Evolutionary conservation across 2,329 filamentous ascomycete genomes (phyloP).

Genomic region (Fusarium sambucinum): DNA sequence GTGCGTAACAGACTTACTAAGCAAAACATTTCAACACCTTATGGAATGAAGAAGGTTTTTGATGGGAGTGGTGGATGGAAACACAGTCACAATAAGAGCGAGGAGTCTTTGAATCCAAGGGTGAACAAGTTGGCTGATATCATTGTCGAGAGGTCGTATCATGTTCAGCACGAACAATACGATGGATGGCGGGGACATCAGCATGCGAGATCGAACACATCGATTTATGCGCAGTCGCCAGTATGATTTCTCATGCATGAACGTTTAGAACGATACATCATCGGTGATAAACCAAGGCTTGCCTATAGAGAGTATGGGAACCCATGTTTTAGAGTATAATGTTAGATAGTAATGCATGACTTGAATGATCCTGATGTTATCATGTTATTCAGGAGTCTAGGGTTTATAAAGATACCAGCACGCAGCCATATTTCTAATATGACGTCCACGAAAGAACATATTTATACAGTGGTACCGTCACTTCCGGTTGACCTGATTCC

Average conservation of each 20-base stretch:
- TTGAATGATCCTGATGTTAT: background rate
- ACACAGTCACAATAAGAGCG: constrained; percentile 2
- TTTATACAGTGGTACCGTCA: too few relatives aligned
- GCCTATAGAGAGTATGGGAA: background rate
- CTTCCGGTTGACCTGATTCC: too few relatives aligned
- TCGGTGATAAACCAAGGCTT: background rate
- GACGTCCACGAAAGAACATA: too few relatives aligned
- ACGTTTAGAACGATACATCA: background rate
- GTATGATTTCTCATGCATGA: background rate
- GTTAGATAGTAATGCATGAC: background rate
- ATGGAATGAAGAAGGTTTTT: background rate
- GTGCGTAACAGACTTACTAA: background rate
- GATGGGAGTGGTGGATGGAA: constrained; percentile 1
- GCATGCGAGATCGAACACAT: background rate
- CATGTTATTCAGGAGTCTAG: background rate
- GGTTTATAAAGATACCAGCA: background rate
- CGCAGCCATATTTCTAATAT: too few relatives aligned
- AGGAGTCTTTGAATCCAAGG: constrained; percentile 34
- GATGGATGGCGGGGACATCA: background rate
- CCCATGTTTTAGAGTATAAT: background rate
- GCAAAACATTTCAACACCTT: background rate
- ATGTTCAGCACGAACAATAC: background rate
- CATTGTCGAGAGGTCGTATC: constrained; percentile 18
- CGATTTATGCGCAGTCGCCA: background rate
- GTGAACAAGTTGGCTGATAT: constrained; percentile 10